Conservation (phyloP, 768 basidiomycete genomes). For the Strobilomyces confusus region DNA sequence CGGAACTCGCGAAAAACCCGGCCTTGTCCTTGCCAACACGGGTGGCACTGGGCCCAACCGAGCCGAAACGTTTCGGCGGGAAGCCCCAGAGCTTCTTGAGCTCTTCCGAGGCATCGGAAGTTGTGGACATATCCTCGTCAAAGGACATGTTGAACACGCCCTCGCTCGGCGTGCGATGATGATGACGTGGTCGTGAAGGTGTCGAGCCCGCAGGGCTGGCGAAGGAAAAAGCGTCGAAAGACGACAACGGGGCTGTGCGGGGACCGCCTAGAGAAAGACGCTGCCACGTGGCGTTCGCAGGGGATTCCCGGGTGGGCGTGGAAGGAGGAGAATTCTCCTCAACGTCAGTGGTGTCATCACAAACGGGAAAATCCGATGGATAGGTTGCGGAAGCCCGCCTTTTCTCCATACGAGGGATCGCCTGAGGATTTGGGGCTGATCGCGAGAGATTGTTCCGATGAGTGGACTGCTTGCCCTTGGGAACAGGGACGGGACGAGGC, state of each 20-base stretch:
- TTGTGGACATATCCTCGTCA: conserved; percentile 55
- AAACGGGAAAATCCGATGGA: conserved; percentile 54
- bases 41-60: conserved; percentile 24
- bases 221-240: conserved; percentile 40
- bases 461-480: conserved; percentile 25
- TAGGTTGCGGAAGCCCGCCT: conserved; percentile 33
- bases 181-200: conserved; percentile 35
- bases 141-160: conserved; percentile 74
- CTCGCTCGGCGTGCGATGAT: conserved; percentile 64
- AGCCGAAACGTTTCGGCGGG: conserved; percentile 27
- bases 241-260: conserved; percentile 49
- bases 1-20: conserved; percentile 73
- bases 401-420: conserved; percentile 27
- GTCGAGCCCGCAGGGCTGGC: conserved; percentile 27
- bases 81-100: conserved; percentile 33
- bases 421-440: conserved; percentile 48
- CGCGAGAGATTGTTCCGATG: conserved; percentile 37
- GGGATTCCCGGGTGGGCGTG: conserved; percentile 50
- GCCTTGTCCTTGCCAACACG: conserved; percentile 32
- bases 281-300: conserved; percentile 29
- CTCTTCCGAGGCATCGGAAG: conserved; percentile 39
- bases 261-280: conserved; percentile 38
- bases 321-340: conserved; percentile 41
- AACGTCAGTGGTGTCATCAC: conserved; percentile 64
- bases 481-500: conserved; percentile 48